Percentiles rank a stretch among this genome's conserved stretches.
Conservation (phyloP, 2,329 filamentous ascomycete genomes). For the Emericellopsis atlantica region DNA sequence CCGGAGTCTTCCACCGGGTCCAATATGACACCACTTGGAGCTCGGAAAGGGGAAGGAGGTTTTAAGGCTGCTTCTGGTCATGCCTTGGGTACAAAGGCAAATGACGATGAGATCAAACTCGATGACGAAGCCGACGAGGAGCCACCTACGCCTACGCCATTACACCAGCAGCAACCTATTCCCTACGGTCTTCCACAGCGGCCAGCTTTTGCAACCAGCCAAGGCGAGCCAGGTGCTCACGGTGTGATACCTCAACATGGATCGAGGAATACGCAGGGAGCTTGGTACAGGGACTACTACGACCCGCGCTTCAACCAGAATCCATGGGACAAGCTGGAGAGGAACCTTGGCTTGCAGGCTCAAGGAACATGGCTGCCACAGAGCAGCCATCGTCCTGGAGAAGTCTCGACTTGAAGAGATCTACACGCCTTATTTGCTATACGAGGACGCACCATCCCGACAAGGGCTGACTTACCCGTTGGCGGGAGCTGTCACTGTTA, state of each 20-base stretch:
- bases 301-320: slow-evolving; percentile 58
- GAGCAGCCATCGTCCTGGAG: not conserved
- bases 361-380: slow-evolving; percentile 29
- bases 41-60: not conserved
- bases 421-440: not conserved
- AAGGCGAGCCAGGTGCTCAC: not conserved
- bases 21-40: slow-evolving; percentile 23
- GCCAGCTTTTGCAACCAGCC: slow-evolving; percentile 8
- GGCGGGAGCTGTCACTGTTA: too few species aligned
- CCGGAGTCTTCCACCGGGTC: slow-evolving; percentile 20
- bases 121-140: slow-evolving; percentile 17
- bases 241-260: slow-evolving; percentile 4
- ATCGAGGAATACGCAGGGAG: slow-evolving; percentile 9
- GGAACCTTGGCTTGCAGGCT: slow-evolving; percentile 25
- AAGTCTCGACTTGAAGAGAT: not conserved
- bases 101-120: slow-evolving; percentile 32
- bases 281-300: slow-evolving; percentile 58
- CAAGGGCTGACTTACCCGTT: too few species aligned
- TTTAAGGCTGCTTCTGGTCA: not conserved
- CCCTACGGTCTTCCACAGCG: slow-evolving; percentile 16
- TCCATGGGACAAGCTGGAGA: slow-evolving; percentile 53
- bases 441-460: too few species aligned
- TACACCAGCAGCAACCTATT: not conserved
- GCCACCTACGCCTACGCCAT: too few species aligned
- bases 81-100: slow-evolving; percentile 10